Percentiles rank a stretch among this genome's conserved stretches.
These are phyloP conservation scores for Chalara sp. DNA, from an alignment of 2,329 filamentous ascomycete species.

Conservation along the genomic window DNA sequence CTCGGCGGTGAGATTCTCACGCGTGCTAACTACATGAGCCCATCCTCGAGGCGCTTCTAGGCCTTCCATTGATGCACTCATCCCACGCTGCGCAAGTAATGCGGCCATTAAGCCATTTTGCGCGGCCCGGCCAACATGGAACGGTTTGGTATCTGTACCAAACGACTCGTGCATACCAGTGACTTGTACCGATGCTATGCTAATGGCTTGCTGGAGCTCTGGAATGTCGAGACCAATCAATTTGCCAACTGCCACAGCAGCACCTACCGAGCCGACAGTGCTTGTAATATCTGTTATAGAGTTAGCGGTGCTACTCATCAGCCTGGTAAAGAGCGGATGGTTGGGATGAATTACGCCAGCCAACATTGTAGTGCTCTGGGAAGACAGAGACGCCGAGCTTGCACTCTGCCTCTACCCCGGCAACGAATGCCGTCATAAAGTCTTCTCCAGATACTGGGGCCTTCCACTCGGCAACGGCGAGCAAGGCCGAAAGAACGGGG, in stretches of 20 bases:
- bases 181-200: conserved; percentile 45
- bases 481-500: conserved; percentile 41
- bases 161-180: conserved; percentile 48
- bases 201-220: conserved; percentile 42
- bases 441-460: conserved; percentile 35
- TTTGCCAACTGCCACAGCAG: conserved; percentile 44
- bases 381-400: conserved; percentile 45
- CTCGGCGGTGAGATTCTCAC: conserved; percentile 7
- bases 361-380: conserved; percentile 47
- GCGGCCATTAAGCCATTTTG: conserved; percentile 43
- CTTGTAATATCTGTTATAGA: conserved; percentile 36
- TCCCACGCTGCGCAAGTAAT: conserved; percentile 39
- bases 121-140: conserved; percentile 46
- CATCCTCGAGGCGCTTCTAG: conserved; percentile 47
- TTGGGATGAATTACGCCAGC: conserved; percentile 28
- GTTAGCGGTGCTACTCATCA: conserved; percentile 12
- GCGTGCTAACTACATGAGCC: conserved; percentile 42
- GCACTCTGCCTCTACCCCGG: conserved; percentile 45
- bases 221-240: conserved; percentile 33
- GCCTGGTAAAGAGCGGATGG: background rate
- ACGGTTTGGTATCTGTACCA: conserved; percentile 47
- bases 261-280: conserved; percentile 44
- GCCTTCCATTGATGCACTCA: conserved; percentile 38
- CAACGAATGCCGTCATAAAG: conserved; percentile 43
- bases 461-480: conserved; percentile 39